These are phyloP conservation scores for Glarea lozoyensis DNA, from an alignment of 495 filamentous ascomycete species.

Conservation along the genomic window DNA sequence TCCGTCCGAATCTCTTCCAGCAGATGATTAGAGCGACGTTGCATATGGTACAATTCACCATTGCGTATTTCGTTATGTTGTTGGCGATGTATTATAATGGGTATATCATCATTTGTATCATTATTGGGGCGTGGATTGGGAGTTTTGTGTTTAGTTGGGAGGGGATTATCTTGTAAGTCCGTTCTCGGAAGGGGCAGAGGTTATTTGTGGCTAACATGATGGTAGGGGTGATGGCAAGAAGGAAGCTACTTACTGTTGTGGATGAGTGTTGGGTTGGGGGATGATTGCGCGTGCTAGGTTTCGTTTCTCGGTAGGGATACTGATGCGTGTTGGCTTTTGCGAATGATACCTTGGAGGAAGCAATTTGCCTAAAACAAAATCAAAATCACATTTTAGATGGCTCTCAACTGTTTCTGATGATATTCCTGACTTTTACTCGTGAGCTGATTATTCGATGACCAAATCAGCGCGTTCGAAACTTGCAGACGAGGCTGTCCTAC, in stretches of 20 bases:
- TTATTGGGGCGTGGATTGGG: slow-evolving; percentile 54
- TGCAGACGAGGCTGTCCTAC: too few species aligned
- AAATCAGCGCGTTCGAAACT: too few species aligned
- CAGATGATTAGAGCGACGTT: slow-evolving; percentile 52
- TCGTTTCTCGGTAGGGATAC: too few species aligned
- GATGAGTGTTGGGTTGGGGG: too few species aligned
- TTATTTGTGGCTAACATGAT: slow-evolving; percentile 3
- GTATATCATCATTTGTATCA: slow-evolving; percentile 53
- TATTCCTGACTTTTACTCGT: too few species aligned
- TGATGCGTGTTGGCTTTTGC: too few species aligned
- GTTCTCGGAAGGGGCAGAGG: neutral
- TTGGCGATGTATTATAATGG: slow-evolving; percentile 33
- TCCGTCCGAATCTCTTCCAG: slow-evolving; percentile 43
- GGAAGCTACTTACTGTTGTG: slow-evolving; percentile 15
- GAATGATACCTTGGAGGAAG: too few species aligned
- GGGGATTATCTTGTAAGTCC: slow-evolving; percentile 11
- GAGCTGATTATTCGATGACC: too few species aligned
- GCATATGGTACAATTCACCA: slow-evolving; percentile 58
- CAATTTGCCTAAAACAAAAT: too few species aligned
- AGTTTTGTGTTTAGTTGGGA: slow-evolving; percentile 54
- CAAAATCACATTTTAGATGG: too few species aligned
- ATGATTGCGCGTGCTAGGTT: too few species aligned
- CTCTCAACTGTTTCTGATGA: too few species aligned
- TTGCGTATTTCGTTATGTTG: slow-evolving; percentile 68
- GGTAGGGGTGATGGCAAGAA: slow-evolving; percentile 3